Base-by-base conservation (phyloP, 805 yeast species). In the Metschnikowia noctiluminum region DNA sequence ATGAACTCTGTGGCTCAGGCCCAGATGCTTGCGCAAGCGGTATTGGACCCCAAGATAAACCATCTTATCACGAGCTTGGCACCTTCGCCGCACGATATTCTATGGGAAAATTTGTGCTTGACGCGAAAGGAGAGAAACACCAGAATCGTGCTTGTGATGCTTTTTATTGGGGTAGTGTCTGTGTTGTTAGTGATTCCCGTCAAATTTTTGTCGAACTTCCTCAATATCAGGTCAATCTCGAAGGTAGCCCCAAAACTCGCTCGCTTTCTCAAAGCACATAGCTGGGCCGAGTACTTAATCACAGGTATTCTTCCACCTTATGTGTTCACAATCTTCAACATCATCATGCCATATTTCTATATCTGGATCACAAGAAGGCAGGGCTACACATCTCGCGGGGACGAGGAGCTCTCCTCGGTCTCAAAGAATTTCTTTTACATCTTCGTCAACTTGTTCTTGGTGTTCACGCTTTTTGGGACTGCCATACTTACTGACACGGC, bases 1-100 rank as follows among this genome's bases (percentile, higher is more conserved):
- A 87, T 92, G 96, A 92, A 88, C 55, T 80, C 94, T 0, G 97
- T 90, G 3, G 96, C 97, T 0, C 84, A 90, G 56, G 97, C 98
- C 2, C 99, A 92, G 64, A 85, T 90, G 88, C 85, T 94, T 28
- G 97, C 97, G 0, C 99, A 94, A 64, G 94, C 97, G 0, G 91
- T 92, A 0, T 65, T 94, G 49, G 97, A 91, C 62, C 97, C 97
- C 0, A 79, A 87, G 49, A 89, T 94, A 7, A 85, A 87, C 62
- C 87, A 83, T 49, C 71, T 94, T 45, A 87, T 91, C 34, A 87
- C 96, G 3, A 74, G 79, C 37, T 70, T 90, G 48, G 98, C 98
- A 0, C 98, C 98, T 0, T 96, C 98, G 1, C 98, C 98, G 4
- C 92, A 87, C 60, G 99, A 92, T 63, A 86, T 92, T 26, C 83